A percentile compares a stretch with the other conserved stretches of the same genome.
phyloP scores from a whole-genome alignment of 345 rosid species.

The Citrus australasica region DNA sequence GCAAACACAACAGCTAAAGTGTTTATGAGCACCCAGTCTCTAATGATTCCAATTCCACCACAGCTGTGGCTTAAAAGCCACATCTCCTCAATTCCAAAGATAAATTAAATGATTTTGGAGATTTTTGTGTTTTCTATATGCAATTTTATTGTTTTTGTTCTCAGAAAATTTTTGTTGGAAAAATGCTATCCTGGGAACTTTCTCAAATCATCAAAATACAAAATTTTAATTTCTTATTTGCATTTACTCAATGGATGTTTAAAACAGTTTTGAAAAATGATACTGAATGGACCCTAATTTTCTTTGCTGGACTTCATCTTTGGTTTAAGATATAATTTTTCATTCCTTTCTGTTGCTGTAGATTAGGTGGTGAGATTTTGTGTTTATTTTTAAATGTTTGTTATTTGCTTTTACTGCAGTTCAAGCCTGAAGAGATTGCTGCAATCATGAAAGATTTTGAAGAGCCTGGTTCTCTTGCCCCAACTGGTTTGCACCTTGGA shows the following conservation, averaged over 20 bases:
- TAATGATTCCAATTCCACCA: neutral
- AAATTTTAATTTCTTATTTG: neutral
- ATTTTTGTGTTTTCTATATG: too few species aligned
- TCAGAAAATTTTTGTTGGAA: neutral
- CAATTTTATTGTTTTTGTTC: neutral
- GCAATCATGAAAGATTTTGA: constrained; percentile 61
- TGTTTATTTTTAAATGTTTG: neutral
- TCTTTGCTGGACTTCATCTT: neutral
- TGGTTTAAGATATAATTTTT: neutral
- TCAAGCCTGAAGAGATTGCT: constrained; percentile 47
- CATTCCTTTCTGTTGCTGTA: neutral
- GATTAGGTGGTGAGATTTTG: neutral
- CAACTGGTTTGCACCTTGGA: constrained; percentile 52
- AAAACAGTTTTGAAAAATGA: neutral
- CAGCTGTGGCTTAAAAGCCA: neutral
- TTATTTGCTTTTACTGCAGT: constrained; percentile 27
- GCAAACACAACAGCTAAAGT: neutral
- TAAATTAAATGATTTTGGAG: neutral
- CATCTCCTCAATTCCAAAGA: neutral
- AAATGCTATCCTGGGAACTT: neutral
- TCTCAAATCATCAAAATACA: neutral
- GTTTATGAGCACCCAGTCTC: neutral
- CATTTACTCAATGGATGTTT: neutral
- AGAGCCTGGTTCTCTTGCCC: constrained; percentile 73
- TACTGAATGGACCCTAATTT: neutral